Evolutionary conservation across 306 rosid species (phyloP), one percentile per base, ranked within the genome.

Genomic region (Acacia confusa): DNA sequence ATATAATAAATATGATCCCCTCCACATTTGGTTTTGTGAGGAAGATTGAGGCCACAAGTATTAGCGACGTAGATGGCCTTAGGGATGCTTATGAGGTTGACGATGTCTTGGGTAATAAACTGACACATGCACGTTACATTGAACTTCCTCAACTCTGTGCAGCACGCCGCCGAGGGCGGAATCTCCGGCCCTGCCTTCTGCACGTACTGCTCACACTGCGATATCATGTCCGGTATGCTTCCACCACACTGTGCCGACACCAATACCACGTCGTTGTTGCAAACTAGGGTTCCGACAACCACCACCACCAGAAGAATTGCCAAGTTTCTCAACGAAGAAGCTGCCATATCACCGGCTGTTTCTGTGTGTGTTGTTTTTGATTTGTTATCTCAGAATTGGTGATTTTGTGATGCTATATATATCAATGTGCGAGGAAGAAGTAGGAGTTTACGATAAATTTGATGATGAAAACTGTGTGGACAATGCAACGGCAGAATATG

Each of bases 11-110:
- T 12, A 12, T 48, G 38, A 78, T 79, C 79, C 87, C 91, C 58
- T 75, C 93, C 93, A 75, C 91, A 87, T 8, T 80, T 82, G 40
- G 70, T 50, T 78, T 91, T 86, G 0, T 88, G n/a, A 5, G 77
- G 72, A 80, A 90, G 19, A 0, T 53, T 75, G 82, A 79, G 53
- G 8, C 89, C 93, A 68, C 93, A 87, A n/a, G 75, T 27, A 0
- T 84, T 44, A 32, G 83, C 89, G 9, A 87, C 87, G 57, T 13
- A 84, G 63, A 87, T 43, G 0, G 47, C 78, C 81, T 90, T 90
- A 0, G 43, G 70, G 79, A 87, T 4, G 63, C 86, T 82, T 0
- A 90, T 36, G 4, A 75, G 22, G 5, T 73, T 27, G 32, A 40
- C 88, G 52, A 78, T 12, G 1, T 84, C 82, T 40, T 80, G 84